Base-by-base conservation (phyloP, 2,329 filamentous ascomycete species). In the Eurotiales sp. region DNA sequence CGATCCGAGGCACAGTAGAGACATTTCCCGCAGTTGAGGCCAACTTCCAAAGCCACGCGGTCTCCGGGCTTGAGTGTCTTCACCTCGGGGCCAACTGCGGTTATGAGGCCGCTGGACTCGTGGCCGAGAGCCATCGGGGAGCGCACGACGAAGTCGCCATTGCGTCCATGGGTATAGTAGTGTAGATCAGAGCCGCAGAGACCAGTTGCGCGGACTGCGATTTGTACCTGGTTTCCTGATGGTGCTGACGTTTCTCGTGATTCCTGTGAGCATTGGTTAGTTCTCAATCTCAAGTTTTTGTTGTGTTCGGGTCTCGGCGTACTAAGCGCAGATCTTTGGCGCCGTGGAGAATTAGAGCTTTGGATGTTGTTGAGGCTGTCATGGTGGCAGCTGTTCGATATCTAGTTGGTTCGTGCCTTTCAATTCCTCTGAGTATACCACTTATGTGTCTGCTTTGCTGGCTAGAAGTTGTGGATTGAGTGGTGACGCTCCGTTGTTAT, bases 1-100 rank as follows among this genome's bases (percentile, higher is more conserved):
- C 81, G 68, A 46, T 78, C 80, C 51, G 77, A 72, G 39, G 71
- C 68, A 62, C 82, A 85, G 46, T 78, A 69, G 19, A 73, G 66
- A 61, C 82, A 85, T 36, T 67, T 63, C 34, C 87, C 84, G 74
- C 92, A 97, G 1, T 90, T 89, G 47, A 88, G 81, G 46, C 92
- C 92, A 12, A 95, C 92, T 77, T 97, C 92, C 37, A 97, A 77
- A n/a, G 92, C 90, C 17, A 96, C 86, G 61, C 88, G 85, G 72
- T 96, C 91, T 52, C 91, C 91, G 10, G 78, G 65, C 59, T 81
- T 74, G 56, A 95, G 81, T 27, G 70, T 72, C 34, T 57, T 82
- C 5, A 90, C 86, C 11, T 74, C 74, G 1, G 78, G 66, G 17
- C 90, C 90, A 36, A 88, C 76, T 41, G 81, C 80, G 49, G 90